Evolutionary conservation across 2,329 filamentous ascomycete species (phyloP).

Genomic region (Neopestalotiopsis sp.): DNA sequence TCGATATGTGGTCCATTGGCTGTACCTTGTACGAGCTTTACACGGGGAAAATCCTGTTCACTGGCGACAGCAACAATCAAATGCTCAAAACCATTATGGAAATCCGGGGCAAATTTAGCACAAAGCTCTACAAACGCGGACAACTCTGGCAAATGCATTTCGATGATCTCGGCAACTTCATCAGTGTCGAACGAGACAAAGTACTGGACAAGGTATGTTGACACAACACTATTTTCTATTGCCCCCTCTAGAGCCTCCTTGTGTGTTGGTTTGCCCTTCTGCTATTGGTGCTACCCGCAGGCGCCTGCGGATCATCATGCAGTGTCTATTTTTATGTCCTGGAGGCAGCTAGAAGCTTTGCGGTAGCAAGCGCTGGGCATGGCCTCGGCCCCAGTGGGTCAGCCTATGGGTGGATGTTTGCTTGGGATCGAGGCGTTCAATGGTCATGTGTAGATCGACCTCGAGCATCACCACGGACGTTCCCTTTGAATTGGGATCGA

Average conservation of each 20-base stretch:
- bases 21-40: conserved; percentile 97
- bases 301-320: conserved; percentile 14
- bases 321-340: conserved; percentile 19
- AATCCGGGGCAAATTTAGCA: conserved; percentile 87
- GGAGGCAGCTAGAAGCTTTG: not conserved
- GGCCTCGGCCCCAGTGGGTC: conserved; percentile 28
- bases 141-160: conserved; percentile 80
- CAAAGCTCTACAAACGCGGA: conserved; percentile 86
- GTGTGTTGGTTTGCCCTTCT: not conserved
- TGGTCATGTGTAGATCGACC: not conserved
- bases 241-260: conserved; percentile 10
- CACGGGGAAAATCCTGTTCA: conserved; percentile 96
- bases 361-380: conserved; percentile 38
- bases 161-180: conserved; percentile 82
- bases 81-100: conserved; percentile 98
- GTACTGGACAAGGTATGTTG: conserved; percentile 77
- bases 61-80: conserved; percentile 94
- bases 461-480: not conserved
- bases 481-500: not conserved
- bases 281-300: not conserved
- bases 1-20: conserved; percentile 98
- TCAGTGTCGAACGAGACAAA: conserved; percentile 85
- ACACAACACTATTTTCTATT: conserved; percentile 20
- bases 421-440: not conserved
- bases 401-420: not conserved